A percentile compares a stretch with the other conserved stretches of the same genome.
These are phyloP conservation scores for Ophiosphaerella korrae DNA, from an alignment of 2,329 filamentous ascomycete species.

Conservation along the genomic window DNA sequence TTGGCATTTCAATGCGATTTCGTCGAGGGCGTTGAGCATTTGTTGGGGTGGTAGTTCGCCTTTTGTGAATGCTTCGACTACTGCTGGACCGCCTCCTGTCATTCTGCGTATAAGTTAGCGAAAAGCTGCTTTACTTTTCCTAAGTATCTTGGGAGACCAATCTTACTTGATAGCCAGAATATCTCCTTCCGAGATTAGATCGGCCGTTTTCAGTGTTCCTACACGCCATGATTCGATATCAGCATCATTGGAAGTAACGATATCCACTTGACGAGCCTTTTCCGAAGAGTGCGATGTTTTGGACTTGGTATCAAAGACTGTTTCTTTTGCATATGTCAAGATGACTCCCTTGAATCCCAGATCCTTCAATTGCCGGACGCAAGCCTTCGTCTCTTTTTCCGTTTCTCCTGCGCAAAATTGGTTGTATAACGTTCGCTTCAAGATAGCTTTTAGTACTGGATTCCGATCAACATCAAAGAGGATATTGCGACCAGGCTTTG, in stretches of 20 bases:
- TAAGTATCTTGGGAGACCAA: neutral
- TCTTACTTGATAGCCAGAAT: conserved; percentile 41
- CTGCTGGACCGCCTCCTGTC: conserved; percentile 51
- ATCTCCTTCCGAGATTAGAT: conserved; percentile 36
- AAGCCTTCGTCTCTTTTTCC: conserved; percentile 65
- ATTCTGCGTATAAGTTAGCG: conserved; percentile 39
- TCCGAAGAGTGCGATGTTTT: conserved; percentile 23
- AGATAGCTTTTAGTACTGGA: conserved; percentile 68
- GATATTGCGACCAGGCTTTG: conserved; percentile 42
- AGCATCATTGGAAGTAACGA: conserved; percentile 15
- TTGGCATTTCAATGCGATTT: conserved; percentile 49
- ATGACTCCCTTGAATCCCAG: conserved; percentile 82
- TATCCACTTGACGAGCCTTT: conserved; percentile 6
- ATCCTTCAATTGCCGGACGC: conserved; percentile 69
- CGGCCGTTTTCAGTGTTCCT: conserved; percentile 36
- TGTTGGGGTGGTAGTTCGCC: conserved; percentile 47
- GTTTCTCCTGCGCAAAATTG: conserved; percentile 90
- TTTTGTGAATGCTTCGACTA: conserved; percentile 47
- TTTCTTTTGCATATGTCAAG: conserved; percentile 79
- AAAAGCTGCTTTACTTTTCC: neutral
- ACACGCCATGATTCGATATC: conserved; percentile 46
- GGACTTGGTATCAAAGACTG: conserved; percentile 49
- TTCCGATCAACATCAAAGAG: conserved; percentile 71
- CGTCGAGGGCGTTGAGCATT: conserved; percentile 50
- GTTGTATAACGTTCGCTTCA: conserved; percentile 84